Evolutionary conservation across 306 rosid species (phyloP), one percentile per base, ranked within the genome.

Genomic region (Datisca glomerata): DNA sequence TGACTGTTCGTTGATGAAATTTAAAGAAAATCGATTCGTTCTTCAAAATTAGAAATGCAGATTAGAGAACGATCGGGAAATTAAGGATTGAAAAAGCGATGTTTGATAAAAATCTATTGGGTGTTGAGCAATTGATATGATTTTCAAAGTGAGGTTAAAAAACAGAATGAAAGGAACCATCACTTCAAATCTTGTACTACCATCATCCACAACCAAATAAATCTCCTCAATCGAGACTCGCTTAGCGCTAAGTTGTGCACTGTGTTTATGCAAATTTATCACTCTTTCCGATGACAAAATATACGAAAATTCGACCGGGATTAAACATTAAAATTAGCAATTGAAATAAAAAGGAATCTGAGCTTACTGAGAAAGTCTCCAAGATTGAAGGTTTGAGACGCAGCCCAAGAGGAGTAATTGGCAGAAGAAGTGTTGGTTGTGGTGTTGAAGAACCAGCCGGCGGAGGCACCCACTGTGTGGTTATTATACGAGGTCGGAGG

Each of bases 401-500:
- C 64, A 6, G 94, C 80, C 97, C 97, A 87, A 23, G 67, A 21
- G 41, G 89, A 51, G 80, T 83, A 87, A 53, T 83, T 79, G 2
- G 89, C 18, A 49, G 79, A 68, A 39, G 97, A n/a, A 2, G 72
- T 43, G 67, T 72, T 74, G 57, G 76, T 60, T 53, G 76, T 51
- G 49, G 78, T 13, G 65, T 83, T 70, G 80, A 83, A 87, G 66
- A 54, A 51, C 97, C 94, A 87, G 4, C 97, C 97, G 39, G 60
- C 47, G 35, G 47, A 8, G 43, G 62, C 83, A 13, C 97, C 97
- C 0, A 87, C 94, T 0, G 97, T 87, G 80, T 83, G 75, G 33
- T 87, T 87, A 39, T 68, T 43, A 61, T 83, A 83, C 1, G 45
- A 65, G 34, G 69, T 65, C 1, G 59, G 61, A 24, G 68, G 55